A percentile compares a stretch with the other conserved stretches of the same genome.
Evolutionary conservation across 805 yeast species (phyloP).

Genomic region (Lachancea lanzarotensis): DNA sequence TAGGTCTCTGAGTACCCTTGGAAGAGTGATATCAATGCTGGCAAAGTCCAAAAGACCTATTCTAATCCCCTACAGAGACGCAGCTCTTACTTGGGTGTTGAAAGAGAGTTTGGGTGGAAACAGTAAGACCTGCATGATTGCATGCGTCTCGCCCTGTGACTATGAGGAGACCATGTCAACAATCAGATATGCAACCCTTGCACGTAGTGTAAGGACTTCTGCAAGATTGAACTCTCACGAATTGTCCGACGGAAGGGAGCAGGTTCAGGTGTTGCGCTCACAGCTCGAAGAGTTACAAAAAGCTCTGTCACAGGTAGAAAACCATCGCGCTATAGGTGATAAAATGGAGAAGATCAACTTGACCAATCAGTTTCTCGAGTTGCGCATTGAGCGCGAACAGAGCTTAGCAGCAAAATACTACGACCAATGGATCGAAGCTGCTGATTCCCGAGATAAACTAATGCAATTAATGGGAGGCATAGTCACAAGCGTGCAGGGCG

Average conservation of each 20-base stretch:
- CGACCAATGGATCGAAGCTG: not conserved
- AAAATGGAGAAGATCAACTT: slow-evolving; percentile 24
- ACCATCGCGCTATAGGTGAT: slow-evolving; percentile 15
- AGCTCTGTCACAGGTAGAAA: slow-evolving; percentile 22
- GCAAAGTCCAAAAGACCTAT: slow-evolving; percentile 37
- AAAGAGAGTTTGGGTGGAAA: slow-evolving; percentile 77
- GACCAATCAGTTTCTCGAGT: slow-evolving; percentile 12
- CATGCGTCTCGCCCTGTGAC: slow-evolving; percentile 75
- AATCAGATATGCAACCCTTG: slow-evolving; percentile 69
- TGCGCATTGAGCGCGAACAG: slow-evolving; percentile 15
- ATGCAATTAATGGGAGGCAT: slow-evolving; percentile 2
- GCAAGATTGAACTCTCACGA: slow-evolving; percentile 34
- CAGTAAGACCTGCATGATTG: slow-evolving; percentile 83
- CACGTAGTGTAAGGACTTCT: slow-evolving; percentile 57
- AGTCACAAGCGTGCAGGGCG: slow-evolving; percentile 3
- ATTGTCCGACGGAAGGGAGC: slow-evolving; percentile 18
- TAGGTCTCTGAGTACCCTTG: slow-evolving; percentile 69
- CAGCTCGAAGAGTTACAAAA: slow-evolving; percentile 36
- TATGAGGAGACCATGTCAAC: slow-evolving; percentile 75
- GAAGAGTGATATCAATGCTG: slow-evolving; percentile 53
- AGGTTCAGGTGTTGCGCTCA: slow-evolving; percentile 34
- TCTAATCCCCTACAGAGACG: slow-evolving; percentile 67
- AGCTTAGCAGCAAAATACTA: slow-evolving; percentile 4
- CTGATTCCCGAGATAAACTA: slow-evolving; percentile 3
- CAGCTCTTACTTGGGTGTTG: slow-evolving; percentile 65